Conservation (phyloP, 2,329 filamentous ascomycete species). For the Ophiocordyceps polyrhachis-furcata region DNA sequence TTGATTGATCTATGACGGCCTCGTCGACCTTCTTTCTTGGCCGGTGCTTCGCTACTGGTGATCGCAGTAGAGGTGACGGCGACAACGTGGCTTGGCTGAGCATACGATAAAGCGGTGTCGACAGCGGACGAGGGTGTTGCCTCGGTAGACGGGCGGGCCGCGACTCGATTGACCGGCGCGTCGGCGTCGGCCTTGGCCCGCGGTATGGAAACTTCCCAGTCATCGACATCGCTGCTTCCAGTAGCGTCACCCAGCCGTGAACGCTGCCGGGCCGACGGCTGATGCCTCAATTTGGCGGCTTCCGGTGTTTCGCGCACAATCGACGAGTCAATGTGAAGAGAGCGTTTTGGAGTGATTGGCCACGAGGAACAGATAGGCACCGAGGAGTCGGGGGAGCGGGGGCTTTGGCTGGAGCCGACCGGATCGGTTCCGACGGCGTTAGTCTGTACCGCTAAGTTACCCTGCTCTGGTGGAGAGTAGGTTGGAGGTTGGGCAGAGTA, state of each 20-base stretch:
- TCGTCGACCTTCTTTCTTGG: constrained; percentile 1
- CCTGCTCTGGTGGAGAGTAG: not conserved
- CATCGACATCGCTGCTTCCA: constrained; percentile 13
- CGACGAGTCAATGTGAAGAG: constrained; percentile 5
- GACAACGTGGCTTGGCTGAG: constrained; percentile 11
- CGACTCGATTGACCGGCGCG: constrained; percentile 9
- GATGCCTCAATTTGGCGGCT: constrained; percentile 3
- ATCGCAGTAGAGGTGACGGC: constrained; percentile 4
- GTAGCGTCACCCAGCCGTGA: not conserved
- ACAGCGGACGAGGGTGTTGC: constrained; percentile 4
- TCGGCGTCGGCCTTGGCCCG: constrained; percentile 7
- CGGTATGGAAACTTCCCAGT: constrained; percentile 18
- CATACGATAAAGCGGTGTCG: constrained; percentile 13
- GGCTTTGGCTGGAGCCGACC: not conserved
- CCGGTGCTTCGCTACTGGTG: not conserved
- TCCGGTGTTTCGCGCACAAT: constrained; percentile 10
- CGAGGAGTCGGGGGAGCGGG: not conserved
- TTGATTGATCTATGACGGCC: constrained; percentile 10
- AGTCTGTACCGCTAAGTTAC: not conserved
- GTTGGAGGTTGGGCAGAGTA: not conserved
- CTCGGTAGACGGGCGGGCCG: constrained; percentile 5
- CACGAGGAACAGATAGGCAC: not conserved
- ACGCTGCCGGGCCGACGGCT: not conserved
- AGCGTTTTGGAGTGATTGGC: not conserved
- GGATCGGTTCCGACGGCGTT: not conserved